These are phyloP conservation scores for Ustulina deusta DNA, from an alignment of 2,329 filamentous ascomycete species.

Conservation along the genomic window DNA sequence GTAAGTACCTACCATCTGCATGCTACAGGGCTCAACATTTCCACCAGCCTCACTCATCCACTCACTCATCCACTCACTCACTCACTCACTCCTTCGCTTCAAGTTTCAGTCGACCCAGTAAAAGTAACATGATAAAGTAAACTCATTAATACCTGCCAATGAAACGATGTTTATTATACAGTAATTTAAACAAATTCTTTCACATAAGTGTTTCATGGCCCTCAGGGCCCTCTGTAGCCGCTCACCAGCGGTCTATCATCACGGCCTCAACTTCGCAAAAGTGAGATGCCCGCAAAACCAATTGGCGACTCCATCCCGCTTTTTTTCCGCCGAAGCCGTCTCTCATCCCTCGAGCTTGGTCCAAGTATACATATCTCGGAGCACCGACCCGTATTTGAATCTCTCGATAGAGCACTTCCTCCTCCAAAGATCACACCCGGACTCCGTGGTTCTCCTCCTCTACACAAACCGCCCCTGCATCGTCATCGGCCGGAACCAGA, in stretches of 20 bases:
- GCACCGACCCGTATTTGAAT: conserved; percentile 84
- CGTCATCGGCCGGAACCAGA: conserved; percentile 95
- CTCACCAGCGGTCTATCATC: conserved; percentile 29
- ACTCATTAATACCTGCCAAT: background rate
- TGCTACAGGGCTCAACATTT: conserved; percentile 18
- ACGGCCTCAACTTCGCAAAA: conserved; percentile 8
- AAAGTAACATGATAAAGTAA: background rate
- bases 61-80: conserved; percentile 12
- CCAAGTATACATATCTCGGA: conserved; percentile 79
- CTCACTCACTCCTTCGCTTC: background rate
- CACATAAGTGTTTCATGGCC: conserved; percentile 30
- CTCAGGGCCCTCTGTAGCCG: conserved; percentile 37
- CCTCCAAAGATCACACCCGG: conserved; percentile 76
- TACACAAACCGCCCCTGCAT: conserved; percentile 90
- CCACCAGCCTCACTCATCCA: conserved; percentile 34
- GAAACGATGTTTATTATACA: background rate
- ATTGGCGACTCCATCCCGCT: conserved; percentile 21
- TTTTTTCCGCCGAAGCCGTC: conserved; percentile 55
- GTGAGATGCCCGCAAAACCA: conserved; percentile 13
- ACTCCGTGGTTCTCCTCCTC: conserved; percentile 84
- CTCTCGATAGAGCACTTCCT: conserved; percentile 94
- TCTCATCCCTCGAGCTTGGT: conserved; percentile 60
- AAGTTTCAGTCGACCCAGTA: background rate
- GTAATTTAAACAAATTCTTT: background rate
- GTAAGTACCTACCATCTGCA: background rate